These are phyloP conservation scores for Exobasidium cylindrosporum DNA, from an alignment of 1,284 basidiomycete genomes.

Conservation along the genomic window DNA sequence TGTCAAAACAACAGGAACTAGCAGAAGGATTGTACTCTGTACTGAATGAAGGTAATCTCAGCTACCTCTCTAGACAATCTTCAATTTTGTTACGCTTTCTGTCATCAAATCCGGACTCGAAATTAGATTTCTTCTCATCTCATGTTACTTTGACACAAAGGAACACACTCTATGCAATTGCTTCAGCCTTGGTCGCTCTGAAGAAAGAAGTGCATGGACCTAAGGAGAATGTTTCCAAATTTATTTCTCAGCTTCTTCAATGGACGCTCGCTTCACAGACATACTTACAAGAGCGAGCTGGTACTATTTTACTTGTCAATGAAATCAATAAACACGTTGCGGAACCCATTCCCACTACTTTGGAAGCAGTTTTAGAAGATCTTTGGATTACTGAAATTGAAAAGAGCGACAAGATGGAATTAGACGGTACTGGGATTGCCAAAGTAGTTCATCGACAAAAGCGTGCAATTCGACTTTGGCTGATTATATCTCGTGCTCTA, in stretches of 20 bases:
- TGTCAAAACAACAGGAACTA: conserved; percentile 29
- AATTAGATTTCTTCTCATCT: not conserved
- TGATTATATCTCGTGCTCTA: conserved; percentile 38
- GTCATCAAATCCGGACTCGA: not conserved
- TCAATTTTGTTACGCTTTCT: not conserved
- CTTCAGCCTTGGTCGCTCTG: conserved; percentile 12
- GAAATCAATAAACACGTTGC: conserved; percentile 40
- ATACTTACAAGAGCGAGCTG: conserved; percentile 17
- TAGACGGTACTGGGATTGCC: not conserved
- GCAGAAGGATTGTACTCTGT: conserved; percentile 26
- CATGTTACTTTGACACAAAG: conserved; percentile 3
- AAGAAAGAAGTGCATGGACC: conserved; percentile 13
- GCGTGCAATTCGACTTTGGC: conserved; percentile 33
- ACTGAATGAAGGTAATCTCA: conserved; percentile 14
- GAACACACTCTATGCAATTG: conserved; percentile 6
- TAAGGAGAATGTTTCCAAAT: not conserved
- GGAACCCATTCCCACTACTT: conserved; percentile 20
- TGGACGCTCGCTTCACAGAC: conserved; percentile 11
- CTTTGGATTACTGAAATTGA: conserved; percentile 30
- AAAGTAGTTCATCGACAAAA: conserved; percentile 9
- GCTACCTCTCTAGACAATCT: not conserved
- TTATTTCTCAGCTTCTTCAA: not conserved
- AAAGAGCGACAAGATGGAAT: not conserved
- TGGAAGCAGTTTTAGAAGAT: conserved; percentile 25
- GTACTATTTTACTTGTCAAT: conserved; percentile 15